Base-by-base conservation (phyloP, 1,139 yeast species). In the Nakaseomyces uthaithaninus region DNA sequence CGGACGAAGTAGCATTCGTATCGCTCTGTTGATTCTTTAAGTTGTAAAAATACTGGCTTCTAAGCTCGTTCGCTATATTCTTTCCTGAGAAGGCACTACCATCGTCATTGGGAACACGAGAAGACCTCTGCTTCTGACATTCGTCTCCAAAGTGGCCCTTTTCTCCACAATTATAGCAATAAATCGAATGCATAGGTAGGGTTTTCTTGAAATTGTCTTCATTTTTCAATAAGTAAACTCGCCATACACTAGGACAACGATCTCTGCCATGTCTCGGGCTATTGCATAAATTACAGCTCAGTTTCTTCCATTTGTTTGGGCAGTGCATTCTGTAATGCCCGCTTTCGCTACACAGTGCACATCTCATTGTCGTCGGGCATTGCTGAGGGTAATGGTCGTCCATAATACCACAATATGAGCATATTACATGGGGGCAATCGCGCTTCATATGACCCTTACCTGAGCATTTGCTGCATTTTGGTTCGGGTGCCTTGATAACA, bases 141-240 rank as follows among this genome's bases (percentile, higher is more conserved):
- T 87, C 95, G 54, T 87, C 96, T 8, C 96, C 95, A 54, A 74
- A 86, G 64, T 87, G 96, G 2, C 79, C 79, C 36, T 67, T 66
- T 8, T 66, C 69, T 1, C 85, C 94, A 65, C 96, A 87, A 62
- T 87, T 86, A 58, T 87, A 87, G 57, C 96, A 87, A 49, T 64
- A 79, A 6, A 85, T 69, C 18, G 54, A 45, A 18, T 60, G 59
- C 19, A 58, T 53, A 3, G 72, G 70, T 38, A 73, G 64, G 9
- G 19, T 50, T 43, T 42, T 52, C 42, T 12, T 44, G 42, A 25
- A 49, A 44, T 35, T 52, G 41, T 40, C 56, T 12, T 52, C 45
- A 16, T 54, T 59, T 26, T 59, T 56, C 17, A 75, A 64, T 34
- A 81, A 63, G 54, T 86, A 86, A 24, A 82, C 77, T 59, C 95